Evolutionary conservation across 306 rosid species (phyloP), one percentile per base, ranked within the genome.

Genomic region (Amphicarpaea edgeworthii): DNA sequence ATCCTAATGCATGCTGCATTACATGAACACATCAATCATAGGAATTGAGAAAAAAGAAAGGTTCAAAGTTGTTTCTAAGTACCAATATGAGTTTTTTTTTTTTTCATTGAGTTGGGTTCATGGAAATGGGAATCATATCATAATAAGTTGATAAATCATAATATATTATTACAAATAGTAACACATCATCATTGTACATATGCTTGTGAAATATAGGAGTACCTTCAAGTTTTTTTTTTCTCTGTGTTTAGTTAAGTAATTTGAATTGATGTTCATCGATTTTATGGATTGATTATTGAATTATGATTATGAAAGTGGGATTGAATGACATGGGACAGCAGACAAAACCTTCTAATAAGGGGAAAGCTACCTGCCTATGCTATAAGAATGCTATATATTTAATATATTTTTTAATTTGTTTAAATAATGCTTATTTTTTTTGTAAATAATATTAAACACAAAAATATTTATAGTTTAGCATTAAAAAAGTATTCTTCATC

Each of bases 1-100:
- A 94, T 73, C 97, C 98, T 12, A 94, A 91, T 82, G 98, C 98
- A 30, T 94, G 97, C 55, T 85, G 86, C 89, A 91, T 94, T 82
- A 83, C 93, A 57, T 93, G 58, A 75, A 66, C 30, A 26, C 17
- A 70, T 9, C 21, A 65, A 65, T 9, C 28, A 32, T 8, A 16
- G n/a, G 38, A 54, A 43, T 46, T 46, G 30, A 60, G 51, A 49
- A 50, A 16, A 5, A 59, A 2, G 10, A 24, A 17, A 19, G 16
- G 20, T 53, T 74, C 54, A 26, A 38, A 24, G 38, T 65, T 47
- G 12, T 26, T 19, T 11, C 17, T n/a, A 43, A 54, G 81, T 77
- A 17, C 85, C 73, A n/a, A 30, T 38, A 60, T 65, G 63, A 47
- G 41, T 45, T 0, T 4, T 7, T 17, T 59, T 53, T 85, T 69